Conservation (phyloP, 1,139 yeast species). For the Suhomyces yuchorum region DNA sequence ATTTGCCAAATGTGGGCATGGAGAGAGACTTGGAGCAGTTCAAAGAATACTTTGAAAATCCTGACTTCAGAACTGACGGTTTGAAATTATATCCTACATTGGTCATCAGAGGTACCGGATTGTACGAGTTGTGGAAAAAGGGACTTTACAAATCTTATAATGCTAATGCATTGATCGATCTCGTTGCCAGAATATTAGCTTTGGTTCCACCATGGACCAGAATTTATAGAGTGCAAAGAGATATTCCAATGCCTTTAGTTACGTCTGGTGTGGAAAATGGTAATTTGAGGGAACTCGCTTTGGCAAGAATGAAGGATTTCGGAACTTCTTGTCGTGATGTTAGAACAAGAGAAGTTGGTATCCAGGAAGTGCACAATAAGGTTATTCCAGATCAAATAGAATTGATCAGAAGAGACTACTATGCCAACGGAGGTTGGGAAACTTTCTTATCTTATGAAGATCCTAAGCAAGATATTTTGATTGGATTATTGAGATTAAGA, state of each 20-base stretch:
- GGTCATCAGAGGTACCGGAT: slow-evolving; percentile 96
- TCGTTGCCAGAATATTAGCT: slow-evolving; percentile 93
- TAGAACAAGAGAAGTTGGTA: slow-evolving; percentile 98
- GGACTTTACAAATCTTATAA: slow-evolving; percentile 93
- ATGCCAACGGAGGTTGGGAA: slow-evolving; percentile 99
- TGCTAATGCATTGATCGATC: slow-evolving; percentile 90
- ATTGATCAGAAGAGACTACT: slow-evolving; percentile 89
- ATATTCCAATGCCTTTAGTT: slow-evolving; percentile 98
- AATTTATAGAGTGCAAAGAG: slow-evolving; percentile 96
- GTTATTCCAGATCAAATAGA: slow-evolving; percentile 98
- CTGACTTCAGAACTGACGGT: slow-evolving; percentile 96
- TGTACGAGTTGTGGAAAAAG: slow-evolving; percentile 95
- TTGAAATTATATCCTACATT: slow-evolving; percentile 92
- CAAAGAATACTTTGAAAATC: slow-evolving; percentile 93
- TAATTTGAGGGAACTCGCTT: slow-evolving; percentile 88
- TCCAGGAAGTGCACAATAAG: slow-evolving; percentile 96
- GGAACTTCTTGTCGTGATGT: slow-evolving; percentile 96
- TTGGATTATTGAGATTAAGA: slow-evolving; percentile 86
- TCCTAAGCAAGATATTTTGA: slow-evolving; percentile 92
- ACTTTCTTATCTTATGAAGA: slow-evolving; percentile 95
- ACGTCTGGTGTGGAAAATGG: slow-evolving; percentile 99
- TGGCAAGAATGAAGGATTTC: slow-evolving; percentile 97
- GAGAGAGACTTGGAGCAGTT: slow-evolving; percentile 97
- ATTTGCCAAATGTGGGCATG: slow-evolving; percentile 97
- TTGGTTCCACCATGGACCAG: slow-evolving; percentile 99